Base-by-base conservation (phyloP, 345 rosid genomes). In the Camelina neglecta region DNA sequence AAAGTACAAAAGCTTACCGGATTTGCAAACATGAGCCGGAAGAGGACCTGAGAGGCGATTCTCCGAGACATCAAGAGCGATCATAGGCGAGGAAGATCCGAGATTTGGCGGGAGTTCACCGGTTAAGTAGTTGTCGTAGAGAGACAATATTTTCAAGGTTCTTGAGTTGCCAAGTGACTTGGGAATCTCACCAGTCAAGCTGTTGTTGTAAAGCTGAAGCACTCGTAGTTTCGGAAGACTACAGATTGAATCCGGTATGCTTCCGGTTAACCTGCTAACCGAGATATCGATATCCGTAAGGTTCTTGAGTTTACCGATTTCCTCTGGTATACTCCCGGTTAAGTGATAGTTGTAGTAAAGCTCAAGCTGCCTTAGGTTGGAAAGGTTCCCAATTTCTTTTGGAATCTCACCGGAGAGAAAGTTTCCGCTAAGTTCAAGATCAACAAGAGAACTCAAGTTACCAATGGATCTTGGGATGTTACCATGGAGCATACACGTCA, bases 191-290 rank as follows among this genome's bases (percentile, higher is more conserved):
- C 98, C 97, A 0, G 85, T 69, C 58, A 94, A 91, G 76, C 95
- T 90, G 86, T 94, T 94, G 87, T 94, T 94, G 88, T 94, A 94
- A 67, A 90, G 69, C 82, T 94, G 98, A 79, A 94, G 72, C 63
- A 78, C 90, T 79, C 74, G 76, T 33, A 94, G 97, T 42, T 82
- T 83, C 0, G 96, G 97, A 60, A 94, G 95, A 75, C 85, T 83
- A 69, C 89, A 86, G 26, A 94, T 64, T 2, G 92, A 90, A 59
- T 85, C 93, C 13, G 98, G 98, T 64, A 94, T 89, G 38, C 62
- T 82, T 47, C 97, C 96, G 5, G 88, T 90, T 65, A 91, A 79
- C 68, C 72, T 80, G 64, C 85, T 91, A 72, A 94, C 98, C 3
- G 98, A 94, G 73, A 94, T 87, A 88, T 94, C 98, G 74, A 91